These are phyloP conservation scores for Cladobotryum protrusum DNA, from an alignment of 2,329 filamentous ascomycete genomes.

Conservation along the genomic window DNA sequence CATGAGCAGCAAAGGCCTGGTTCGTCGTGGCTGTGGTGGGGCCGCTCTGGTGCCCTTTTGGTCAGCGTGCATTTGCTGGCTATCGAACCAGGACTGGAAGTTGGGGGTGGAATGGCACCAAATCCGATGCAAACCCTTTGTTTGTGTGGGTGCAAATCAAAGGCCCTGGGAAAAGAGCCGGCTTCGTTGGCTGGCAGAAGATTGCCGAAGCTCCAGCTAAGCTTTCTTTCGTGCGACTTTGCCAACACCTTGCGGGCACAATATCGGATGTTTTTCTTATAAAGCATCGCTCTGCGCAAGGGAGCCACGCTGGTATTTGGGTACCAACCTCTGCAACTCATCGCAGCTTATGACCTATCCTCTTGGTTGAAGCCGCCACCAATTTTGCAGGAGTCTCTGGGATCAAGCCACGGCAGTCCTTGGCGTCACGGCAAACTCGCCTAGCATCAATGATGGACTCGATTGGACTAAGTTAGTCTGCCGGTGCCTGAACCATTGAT, in stretches of 20 bases:
- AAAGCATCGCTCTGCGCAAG: neutral
- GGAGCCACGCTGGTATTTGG: neutral
- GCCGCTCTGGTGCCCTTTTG: constrained; percentile 14
- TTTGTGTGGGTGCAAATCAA: neutral
- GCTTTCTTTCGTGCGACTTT: neutral
- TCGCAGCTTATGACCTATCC: neutral
- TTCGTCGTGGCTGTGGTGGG: constrained; percentile 14
- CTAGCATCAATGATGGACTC: neutral
- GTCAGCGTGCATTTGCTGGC: constrained; percentile 6
- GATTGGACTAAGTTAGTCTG: no score
- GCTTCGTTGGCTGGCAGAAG: no score
- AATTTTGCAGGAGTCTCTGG: neutral
- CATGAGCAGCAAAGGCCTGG: constrained; percentile 4
- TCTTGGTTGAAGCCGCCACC: neutral
- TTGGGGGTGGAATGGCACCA: constrained; percentile 4
- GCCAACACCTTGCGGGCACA: neutral
- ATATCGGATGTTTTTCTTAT: no score
- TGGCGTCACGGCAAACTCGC: no score
- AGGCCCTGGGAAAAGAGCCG: neutral
- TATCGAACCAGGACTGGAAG: constrained; percentile 5
- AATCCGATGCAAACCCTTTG: constrained; percentile 1
- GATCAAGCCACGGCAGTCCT: neutral
- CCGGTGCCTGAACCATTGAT: no score
- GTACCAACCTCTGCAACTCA: neutral
- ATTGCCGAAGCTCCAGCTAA: neutral